These are phyloP conservation scores for Hypericum androsaemum DNA, from an alignment of 345 rosid species.

Conservation along the genomic window DNA sequence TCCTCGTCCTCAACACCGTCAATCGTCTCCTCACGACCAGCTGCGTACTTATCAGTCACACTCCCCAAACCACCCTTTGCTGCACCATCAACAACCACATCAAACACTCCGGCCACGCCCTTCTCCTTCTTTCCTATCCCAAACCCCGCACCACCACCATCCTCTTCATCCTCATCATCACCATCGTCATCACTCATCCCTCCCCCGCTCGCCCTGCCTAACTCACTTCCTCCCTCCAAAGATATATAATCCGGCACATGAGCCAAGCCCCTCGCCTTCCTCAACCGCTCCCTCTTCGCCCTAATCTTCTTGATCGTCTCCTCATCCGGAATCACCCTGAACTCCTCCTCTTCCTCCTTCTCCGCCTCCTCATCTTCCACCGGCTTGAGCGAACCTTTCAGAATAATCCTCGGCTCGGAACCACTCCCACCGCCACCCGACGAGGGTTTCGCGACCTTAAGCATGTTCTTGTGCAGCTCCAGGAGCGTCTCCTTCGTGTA, in stretches of 20 bases:
- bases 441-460: constrained; percentile 43
- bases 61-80: constrained; percentile 12
- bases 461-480: constrained; percentile 79
- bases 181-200: constrained; percentile 78
- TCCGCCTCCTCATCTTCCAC: constrained; percentile 4
- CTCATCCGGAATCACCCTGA: constrained; percentile 27
- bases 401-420: constrained; percentile 45
- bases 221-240: constrained; percentile 44
- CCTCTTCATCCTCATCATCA: constrained; percentile 59
- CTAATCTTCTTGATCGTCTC: constrained; percentile 52
- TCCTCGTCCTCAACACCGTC: constrained; percentile 42
- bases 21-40: constrained; percentile 8
- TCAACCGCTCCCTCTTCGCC: constrained; percentile 57
- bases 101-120: constrained; percentile 59
- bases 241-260: constrained; percentile 71
- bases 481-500: constrained; percentile 83
- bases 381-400: constrained; percentile 43
- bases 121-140: constrained; percentile 38
- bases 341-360: background rate
- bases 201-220: constrained; percentile 28
- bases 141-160: constrained; percentile 48
- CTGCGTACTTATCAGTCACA: background rate
- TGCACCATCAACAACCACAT: constrained; percentile 22
- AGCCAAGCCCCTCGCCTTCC: constrained; percentile 35
- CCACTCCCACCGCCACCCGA: constrained; percentile 12